Evolutionary conservation across 306 rosid species (phyloP), one percentile per base, ranked within the genome.

Genomic region (Cicer arietinum): DNA sequence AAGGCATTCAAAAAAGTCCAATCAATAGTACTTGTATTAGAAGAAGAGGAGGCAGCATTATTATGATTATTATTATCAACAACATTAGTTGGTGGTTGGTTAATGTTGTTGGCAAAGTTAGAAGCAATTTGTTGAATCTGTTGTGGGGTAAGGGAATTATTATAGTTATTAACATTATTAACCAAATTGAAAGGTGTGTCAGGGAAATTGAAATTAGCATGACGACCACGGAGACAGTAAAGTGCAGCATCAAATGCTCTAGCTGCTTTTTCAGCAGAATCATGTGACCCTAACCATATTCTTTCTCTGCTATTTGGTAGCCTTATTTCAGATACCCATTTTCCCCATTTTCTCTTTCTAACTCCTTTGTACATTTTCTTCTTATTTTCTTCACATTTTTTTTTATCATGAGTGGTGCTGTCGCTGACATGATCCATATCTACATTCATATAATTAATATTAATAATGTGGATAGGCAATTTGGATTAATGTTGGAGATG

Each of bases 171-270:
- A 4, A 62, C 70, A 81, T 41, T 64, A 61, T 10, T 48, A 13
- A 54, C 75, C 48, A 81, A 39, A 40, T 76, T 46, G 12, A 80
- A 82, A 48, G 89, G 91, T 2, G 80, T 82, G 1, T 82, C 78
- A 0, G 92, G 88, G 63, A 91, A 91, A 16, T 91, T 91, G 74
- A 91, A 91, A 25, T 39, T 80, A 22, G 92, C 91, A 11, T 62
- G 77, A 25, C 52, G 80, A 10, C 96, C 96, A 35, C 96, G 92
- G 2, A 91, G 85, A 30, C 91, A 91, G 10, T 70, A 91, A 42
- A 86, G 92, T 5, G 96, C 96, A 0, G 94, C 93, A 68, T 91
- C 96, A 22, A 91, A 91, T 3, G 96, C 96, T 39, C 93, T 67
- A 6, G 96, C 96, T 0, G 96, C 96, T 22, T 91, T 87, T 18